Base-by-base conservation (phyloP, 352 stramenopile genomes). In the Bremia lactucae region DNA sequence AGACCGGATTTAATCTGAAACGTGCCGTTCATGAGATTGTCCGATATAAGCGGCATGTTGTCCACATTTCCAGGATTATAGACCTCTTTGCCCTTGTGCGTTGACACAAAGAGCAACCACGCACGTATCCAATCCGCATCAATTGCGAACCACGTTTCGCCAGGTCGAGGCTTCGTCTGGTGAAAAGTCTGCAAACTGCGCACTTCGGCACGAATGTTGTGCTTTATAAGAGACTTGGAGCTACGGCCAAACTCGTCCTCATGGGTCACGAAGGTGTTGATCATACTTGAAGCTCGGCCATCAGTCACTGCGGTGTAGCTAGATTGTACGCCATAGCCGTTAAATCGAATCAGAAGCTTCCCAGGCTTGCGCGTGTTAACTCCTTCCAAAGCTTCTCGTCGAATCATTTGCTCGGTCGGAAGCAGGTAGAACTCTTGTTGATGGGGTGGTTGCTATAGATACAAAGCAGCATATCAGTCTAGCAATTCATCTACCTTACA, bases 41-140 rank as follows among this genome's bases (percentile, higher is more conserved):
- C 72, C 18, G 72, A 74, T 50, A 87, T 70, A 16, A 87, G 59
- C 11, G 68, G 50, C 70, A 83, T 87, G 49, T 87, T 87, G 61
- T 83, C 65, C 18, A 87, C 73, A 18, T 49, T 59, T 8, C 75
- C 72, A 7, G 75, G 75, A 22, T 61, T 80, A 51, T 67, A 63
- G 29, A 55, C 24, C 19, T 76, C 52, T 36, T 81, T 55, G 33
- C 75, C 72, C 34, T 79, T 74, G 62, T 82, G 59, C 49, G 83
- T 85, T 49, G 72, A 80, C 15, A 85, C 72, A 46, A 85, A 85
- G 2, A 83, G 58, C 42, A 85, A 52, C 75, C 75, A 87, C 26
- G 62, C 54, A 33, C 62, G 65, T 49, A 87, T 81, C 75, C 75
- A 87, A 33, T 68, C 48, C 25, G 72, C 62, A 36, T 46, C 65